Percentiles rank a stretch among this genome's conserved stretches.
These are phyloP conservation scores for Metschnikowia reukaufii DNA, from an alignment of 805 yeast species.

Conservation along the genomic window DNA sequence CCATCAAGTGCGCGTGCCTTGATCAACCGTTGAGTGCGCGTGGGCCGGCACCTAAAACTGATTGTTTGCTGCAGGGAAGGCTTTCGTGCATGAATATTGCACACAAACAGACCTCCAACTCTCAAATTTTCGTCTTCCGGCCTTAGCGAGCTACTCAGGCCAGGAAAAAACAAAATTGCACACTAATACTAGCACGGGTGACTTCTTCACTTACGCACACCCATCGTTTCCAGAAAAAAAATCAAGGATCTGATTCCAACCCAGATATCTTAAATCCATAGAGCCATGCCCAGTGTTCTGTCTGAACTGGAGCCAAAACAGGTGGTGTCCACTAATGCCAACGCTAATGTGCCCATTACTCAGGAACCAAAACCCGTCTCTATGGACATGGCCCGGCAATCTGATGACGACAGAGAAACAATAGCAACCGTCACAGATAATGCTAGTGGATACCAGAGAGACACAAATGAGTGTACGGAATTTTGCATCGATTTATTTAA, in stretches of 20 bases:
- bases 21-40: background rate
- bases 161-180: background rate
- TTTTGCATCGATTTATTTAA: conserved; percentile 37
- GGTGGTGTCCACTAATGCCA: conserved; percentile 9
- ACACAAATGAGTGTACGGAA: conserved; percentile 42
- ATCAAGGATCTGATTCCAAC: background rate
- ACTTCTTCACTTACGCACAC: background rate
- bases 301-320: conserved; percentile 10
- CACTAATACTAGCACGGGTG: background rate
- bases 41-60: background rate
- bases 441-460: conserved; percentile 38
- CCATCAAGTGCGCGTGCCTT: background rate
- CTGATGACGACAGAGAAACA: conserved; percentile 10
- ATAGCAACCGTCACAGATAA: conserved; percentile 14
- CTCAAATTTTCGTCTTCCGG: conserved; percentile 1
- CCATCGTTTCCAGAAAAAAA: background rate
- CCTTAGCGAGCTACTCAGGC: background rate
- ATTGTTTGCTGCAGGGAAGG: conserved; percentile 1
- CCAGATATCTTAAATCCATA: background rate
- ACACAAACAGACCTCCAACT: background rate
- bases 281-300: conserved; percentile 7
- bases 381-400: conserved; percentile 14
- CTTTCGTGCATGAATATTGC: background rate
- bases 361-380: conserved; percentile 17
- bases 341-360: conserved; percentile 15